Conservation (phyloP, 768 basidiomycete species). For the Leccinum boreale region DNA sequence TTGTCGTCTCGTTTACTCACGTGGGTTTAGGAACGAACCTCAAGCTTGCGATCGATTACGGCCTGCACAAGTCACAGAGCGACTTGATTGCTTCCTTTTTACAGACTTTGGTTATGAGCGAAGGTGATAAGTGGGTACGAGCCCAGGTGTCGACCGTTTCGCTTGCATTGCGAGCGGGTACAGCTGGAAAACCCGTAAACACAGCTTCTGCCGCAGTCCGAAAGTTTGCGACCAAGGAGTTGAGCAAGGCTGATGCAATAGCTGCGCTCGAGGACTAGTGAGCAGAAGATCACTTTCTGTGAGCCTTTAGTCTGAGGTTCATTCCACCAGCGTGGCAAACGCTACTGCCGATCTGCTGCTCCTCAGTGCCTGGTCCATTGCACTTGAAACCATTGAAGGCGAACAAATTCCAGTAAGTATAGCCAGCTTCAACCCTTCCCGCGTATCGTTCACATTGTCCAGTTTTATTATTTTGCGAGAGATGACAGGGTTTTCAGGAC, state of each 20-base stretch:
- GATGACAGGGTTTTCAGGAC: conserved; percentile 83
- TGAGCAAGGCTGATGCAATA: conserved; percentile 74
- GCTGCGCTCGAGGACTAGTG: conserved; percentile 90
- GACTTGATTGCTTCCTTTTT: conserved; percentile 90
- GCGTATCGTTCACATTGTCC: neutral
- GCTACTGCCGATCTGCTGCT: conserved; percentile 82
- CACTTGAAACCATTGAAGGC: conserved; percentile 52
- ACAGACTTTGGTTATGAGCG: conserved; percentile 94
- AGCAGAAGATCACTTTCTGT: conserved; percentile 27
- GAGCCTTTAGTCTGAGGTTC: neutral
- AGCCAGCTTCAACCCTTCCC: neutral
- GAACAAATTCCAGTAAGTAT: conserved; percentile 69
- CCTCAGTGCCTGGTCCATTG: conserved; percentile 77
- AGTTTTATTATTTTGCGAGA: conserved; percentile 89
- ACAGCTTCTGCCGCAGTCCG: conserved; percentile 74
- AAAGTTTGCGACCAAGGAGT: conserved; percentile 82
- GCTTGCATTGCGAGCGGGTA: conserved; percentile 65
- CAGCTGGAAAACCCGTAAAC: conserved; percentile 69
- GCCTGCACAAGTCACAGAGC: conserved; percentile 74
- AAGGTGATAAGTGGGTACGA: conserved; percentile 89
- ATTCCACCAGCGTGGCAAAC: conserved; percentile 67
- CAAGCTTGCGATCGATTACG: conserved; percentile 89
- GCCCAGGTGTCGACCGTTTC: conserved; percentile 65
- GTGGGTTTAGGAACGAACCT: conserved; percentile 71
- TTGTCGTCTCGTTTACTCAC: conserved; percentile 74